Conservation (phyloP, 345 rosid genomes). For the Citrus trifoliata region DNA sequence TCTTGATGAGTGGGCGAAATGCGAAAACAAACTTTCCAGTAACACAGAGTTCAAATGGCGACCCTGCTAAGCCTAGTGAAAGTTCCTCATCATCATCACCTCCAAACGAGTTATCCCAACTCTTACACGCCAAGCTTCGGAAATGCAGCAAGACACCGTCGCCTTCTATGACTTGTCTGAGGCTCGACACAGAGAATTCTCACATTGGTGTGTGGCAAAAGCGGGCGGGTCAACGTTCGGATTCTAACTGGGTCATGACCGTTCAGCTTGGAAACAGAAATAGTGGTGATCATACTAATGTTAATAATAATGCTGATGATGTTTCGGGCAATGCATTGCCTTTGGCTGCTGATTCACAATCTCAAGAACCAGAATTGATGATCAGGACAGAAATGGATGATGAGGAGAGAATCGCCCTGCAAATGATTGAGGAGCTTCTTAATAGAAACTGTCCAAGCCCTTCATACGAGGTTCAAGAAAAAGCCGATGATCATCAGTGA, state of each 20-base stretch:
- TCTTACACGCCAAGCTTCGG: constrained; percentile 48
- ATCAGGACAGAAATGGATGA: constrained; percentile 25
- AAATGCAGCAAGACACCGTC: constrained; percentile 50
- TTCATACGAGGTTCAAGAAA: constrained; percentile 1
- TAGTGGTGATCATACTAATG: neutral
- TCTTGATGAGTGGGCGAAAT: constrained; percentile 52
- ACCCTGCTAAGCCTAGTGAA: neutral
- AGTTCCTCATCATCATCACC: constrained; percentile 7
- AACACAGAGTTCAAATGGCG: constrained; percentile 10
- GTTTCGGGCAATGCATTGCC: constrained; percentile 4
- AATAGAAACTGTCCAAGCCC: constrained; percentile 49
- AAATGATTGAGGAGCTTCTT: constrained; percentile 96
- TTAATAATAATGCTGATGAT: neutral
- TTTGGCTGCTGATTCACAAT: neutral
- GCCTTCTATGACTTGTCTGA: constrained; percentile 53
- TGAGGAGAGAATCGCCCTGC: constrained; percentile 69
- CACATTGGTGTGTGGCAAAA: constrained; percentile 71
- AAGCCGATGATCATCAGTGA: neutral
- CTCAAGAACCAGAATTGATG: neutral
- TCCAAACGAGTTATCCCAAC: constrained; percentile 33
- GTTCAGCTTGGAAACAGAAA: constrained; percentile 36
- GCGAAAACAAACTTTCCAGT: constrained; percentile 60
- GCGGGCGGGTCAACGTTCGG: constrained; percentile 48
- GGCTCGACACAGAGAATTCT: constrained; percentile 58
- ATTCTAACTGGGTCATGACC: constrained; percentile 60